Base-by-base conservation (phyloP, 176 grass and related monocot species). In the Oryza meyeriana region DNA sequence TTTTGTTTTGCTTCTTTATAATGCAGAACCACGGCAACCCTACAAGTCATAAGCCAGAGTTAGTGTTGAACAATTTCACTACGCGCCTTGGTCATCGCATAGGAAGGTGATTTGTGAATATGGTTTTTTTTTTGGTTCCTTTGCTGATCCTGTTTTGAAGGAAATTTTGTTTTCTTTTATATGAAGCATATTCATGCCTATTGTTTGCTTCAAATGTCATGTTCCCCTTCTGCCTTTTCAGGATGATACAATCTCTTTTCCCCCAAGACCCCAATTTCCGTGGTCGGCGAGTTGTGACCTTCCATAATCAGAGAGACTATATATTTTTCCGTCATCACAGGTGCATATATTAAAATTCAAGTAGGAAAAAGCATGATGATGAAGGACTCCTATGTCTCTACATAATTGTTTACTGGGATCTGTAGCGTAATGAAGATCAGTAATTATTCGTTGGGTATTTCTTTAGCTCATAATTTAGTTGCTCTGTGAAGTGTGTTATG, bases 281-380 rank as follows among this genome's bases (percentile, higher is more conserved):
- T 44, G 96, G 96, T 16, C 92, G 96, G 4, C 84, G 93, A 83
- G 96, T 98, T 80, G 96, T 88, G 33, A 98, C 96, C 36, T 98
- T 98, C 63, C 93, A 98, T 88, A 98, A 98, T 85, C 96, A 98
- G 82, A 84, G 93, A 62, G 96, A 98, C 47, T 95, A 95, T 71
- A 90, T 98, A 78, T 98, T 98, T 86, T 98, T 98, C 64, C 93
- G 96, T 76, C 96, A 98, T 83, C 96, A 98, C 84, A 95, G 96
- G 95, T 98, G 33, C 12, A 59, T 64, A n/a, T 69, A 30, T 45
- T n/a, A 62, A 65, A 78, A 68, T 61, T 78, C 32, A 31, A 58
- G 11, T n/a, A 17, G n/a, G 64, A 42, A 76, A 17, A 6, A 55
- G 1, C 71, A 34, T 45, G 22, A 1, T 74, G 14, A 36, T 39